Evolutionary conservation across 2,329 filamentous ascomycete species (phyloP).

Genomic region (Pestalotiopsis sp.): DNA sequence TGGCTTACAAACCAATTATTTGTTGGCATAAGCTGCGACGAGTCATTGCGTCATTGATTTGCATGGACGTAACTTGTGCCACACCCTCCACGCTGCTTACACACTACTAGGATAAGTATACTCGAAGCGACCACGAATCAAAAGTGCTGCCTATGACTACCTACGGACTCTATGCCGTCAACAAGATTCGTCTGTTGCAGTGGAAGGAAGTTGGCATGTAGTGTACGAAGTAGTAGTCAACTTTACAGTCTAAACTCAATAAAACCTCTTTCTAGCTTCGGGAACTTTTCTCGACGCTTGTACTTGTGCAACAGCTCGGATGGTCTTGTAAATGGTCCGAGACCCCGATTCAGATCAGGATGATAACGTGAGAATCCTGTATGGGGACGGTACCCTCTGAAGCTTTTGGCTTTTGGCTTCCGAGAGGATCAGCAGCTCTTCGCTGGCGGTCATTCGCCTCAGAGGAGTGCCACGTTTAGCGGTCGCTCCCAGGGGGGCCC

Average conservation of each 20-base stretch:
- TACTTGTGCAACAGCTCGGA: background rate
- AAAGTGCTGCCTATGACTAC: background rate
- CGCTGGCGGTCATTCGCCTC: background rate
- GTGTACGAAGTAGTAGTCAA: background rate
- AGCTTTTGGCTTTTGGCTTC: background rate
- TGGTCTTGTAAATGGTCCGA: background rate
- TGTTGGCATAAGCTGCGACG: background rate
- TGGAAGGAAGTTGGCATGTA: background rate
- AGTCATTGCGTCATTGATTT: slow-evolving; percentile 4
- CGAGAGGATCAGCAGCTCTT: slow-evolving; percentile 1
- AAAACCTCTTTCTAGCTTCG: background rate
- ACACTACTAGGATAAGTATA: background rate
- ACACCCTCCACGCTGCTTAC: background rate
- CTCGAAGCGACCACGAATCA: background rate
- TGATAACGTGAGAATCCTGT: background rate
- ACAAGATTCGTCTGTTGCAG: background rate
- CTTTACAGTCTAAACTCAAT: background rate
- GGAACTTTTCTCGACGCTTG: background rate
- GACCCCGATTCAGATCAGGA: background rate
- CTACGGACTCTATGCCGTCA: background rate
- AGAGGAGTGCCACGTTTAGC: slow-evolving; percentile 6
- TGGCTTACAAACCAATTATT: background rate
- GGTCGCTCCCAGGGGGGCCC: background rate
- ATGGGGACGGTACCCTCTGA: background rate
- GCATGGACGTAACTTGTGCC: background rate